Evolutionary conservation across 306 rosid species (phyloP), one percentile per base, ranked within the genome.

Genomic region (Corylus heterophylla): DNA sequence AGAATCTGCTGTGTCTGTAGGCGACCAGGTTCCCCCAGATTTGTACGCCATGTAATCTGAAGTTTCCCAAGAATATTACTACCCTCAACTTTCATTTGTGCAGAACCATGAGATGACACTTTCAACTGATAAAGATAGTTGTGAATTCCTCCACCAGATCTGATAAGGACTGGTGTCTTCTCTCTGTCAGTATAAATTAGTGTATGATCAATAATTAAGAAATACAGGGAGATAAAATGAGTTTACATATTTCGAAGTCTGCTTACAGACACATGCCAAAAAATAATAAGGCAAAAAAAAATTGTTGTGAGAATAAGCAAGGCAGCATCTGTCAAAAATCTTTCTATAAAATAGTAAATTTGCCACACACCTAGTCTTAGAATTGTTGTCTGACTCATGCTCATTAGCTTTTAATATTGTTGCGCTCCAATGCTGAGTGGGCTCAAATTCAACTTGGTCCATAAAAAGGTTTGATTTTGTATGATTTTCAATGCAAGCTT

Each of bases 361-460:
- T 14, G 71, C 56, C 75, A 82, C 85, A 76, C 77, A 93, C 99
- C 91, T 89, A 77, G 87, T 74, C 50, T 77, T 79, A 82, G 74
- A 82, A 74, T 88, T 88, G 55, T 75, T 82, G 71, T 81, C 87
- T 8, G 89, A 78, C 69, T 77, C 81, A 74, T 82, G 97, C 42
- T 84, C 89, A 62, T 95, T 96, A 49, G 92, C 93, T 84, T 85
- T 90, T 71, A 95, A 84, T 79, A 90, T 83, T 83, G 89, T 81
- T 71, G 98, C 93, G 82, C 84, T 86, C 96, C 96, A 93, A 82
- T 85, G 74, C 54, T 83, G 97, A 59, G 98, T 90, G 4, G 99
- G 98, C 84, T 93, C 98, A 86, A 95, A 95, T 73, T 95, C 99
- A 71, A 95, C 99, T 93, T 93, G 99, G 85, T 95, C 98, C 99